A percentile compares a stretch with the other conserved stretches of the same genome.
Conservation (phyloP, 148 eudicot species). For the Euryodendron excelsum region DNA sequence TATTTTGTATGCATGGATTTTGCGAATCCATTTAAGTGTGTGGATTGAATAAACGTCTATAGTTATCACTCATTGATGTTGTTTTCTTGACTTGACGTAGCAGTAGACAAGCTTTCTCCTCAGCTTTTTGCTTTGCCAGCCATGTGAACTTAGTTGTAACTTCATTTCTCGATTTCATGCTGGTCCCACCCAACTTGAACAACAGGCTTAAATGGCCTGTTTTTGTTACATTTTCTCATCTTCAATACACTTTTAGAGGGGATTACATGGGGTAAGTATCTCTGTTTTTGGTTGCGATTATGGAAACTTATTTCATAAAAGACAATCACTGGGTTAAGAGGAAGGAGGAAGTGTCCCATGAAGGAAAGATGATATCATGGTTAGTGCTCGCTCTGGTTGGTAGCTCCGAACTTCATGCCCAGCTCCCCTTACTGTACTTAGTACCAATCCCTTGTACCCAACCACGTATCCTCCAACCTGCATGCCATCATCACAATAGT, state of each 20-base stretch:
- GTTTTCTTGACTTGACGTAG: too few relatives aligned
- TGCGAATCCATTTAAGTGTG: too few relatives aligned
- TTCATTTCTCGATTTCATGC: too few relatives aligned
- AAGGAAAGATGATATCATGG: slow-evolving; percentile 24
- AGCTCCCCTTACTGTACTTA: slow-evolving; percentile 22
- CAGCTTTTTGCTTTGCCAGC: too few relatives aligned
- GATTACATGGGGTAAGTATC: neutral
- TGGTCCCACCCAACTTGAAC: neutral
- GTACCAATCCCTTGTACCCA: slow-evolving; percentile 11
- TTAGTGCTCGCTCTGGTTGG: slow-evolving; percentile 23
- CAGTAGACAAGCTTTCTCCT: too few relatives aligned
- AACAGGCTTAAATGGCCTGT: neutral
- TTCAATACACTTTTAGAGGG: neutral
- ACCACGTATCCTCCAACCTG: slow-evolving; percentile 28
- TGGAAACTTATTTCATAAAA: neutral
- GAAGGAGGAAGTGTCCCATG: slow-evolving; percentile 18
- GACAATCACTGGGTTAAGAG: neutral
- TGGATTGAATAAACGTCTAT: too few relatives aligned
- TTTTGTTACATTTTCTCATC: neutral
- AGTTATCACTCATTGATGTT: too few relatives aligned
- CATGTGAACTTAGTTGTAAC: too few relatives aligned
- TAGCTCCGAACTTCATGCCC: slow-evolving; percentile 29
- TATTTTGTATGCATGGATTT: too few relatives aligned
- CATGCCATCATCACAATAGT: too few relatives aligned
- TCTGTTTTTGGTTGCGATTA: neutral